A percentile compares a stretch with the other conserved stretches of the same genome.
Evolutionary conservation across 2,329 filamentous ascomycete species (phyloP).

Genomic region (Dactylellina drechsleri): DNA sequence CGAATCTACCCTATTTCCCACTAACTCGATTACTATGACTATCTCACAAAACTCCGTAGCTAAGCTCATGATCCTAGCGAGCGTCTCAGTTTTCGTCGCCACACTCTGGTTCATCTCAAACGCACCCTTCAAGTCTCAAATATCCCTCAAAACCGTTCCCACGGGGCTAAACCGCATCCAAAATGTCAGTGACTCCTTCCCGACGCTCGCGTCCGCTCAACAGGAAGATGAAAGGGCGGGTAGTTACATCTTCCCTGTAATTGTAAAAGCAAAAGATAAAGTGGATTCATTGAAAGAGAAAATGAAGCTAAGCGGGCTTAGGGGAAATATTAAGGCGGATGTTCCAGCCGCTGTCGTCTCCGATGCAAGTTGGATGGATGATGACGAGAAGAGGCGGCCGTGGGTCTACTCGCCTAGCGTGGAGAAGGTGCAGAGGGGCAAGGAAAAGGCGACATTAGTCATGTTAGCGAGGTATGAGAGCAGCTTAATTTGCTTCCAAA

Average conservation of each 20-base stretch:
- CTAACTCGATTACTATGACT: conserved; percentile 9
- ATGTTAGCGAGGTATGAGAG: conserved; percentile 56
- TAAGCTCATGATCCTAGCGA: conserved; percentile 10
- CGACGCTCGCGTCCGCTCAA: too few species aligned
- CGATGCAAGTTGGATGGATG: too few species aligned
- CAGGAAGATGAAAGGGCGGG: not conserved
- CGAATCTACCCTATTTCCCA: too few species aligned
- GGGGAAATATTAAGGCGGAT: too few species aligned
- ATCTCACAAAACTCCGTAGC: conserved; percentile 21
- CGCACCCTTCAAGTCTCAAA: not conserved
- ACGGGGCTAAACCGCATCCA: not conserved
- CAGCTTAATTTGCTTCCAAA: not conserved
- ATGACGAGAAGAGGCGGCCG: conserved; percentile 12
- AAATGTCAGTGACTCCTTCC: not conserved
- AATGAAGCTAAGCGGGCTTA: too few species aligned
- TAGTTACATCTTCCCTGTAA: not conserved
- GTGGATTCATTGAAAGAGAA: too few species aligned
- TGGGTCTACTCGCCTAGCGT: conserved; percentile 13
- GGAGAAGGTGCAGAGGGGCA: conserved; percentile 38
- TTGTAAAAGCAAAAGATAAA: not conserved
- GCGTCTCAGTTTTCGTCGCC: conserved; percentile 21
- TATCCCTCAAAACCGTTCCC: not conserved
- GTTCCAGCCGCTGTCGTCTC: too few species aligned
- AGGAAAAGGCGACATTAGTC: conserved; percentile 57
- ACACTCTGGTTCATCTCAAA: conserved; percentile 25